Evolutionary conservation across 495 filamentous ascomycete species (phyloP), one percentile per base, ranked within the genome.

Genomic region (Bacidia rubella): DNA sequence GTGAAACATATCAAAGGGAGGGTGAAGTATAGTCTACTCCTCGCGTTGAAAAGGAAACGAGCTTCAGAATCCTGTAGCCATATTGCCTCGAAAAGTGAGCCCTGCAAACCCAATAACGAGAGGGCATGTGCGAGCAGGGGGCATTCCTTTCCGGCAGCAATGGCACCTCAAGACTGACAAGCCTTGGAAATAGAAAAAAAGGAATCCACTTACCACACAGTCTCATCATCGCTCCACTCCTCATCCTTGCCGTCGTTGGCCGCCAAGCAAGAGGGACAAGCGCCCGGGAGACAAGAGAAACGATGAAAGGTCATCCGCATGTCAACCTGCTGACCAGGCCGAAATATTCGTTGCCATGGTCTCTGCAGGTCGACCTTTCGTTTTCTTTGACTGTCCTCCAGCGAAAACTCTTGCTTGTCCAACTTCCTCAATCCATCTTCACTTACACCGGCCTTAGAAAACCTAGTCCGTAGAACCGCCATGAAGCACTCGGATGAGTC

Each of bases 291-390:
- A 51, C 57, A 60, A 19, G 57, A 51, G 24, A 57, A 56, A 2
- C 60, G 47, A 39, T 59, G 60, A 50, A 62, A 63, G 17, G 59
- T 23, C 59, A 63, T 63, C 29, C 59, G 58, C 60, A 63, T 63
- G 39, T 63, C 59, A 15, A 59, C 55, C 25, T 58, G 53, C 27
- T 63, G 60, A 42, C 56, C 60, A 21, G 60, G 59, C 20, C 25
- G 46, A 17, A 63, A 54, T 3, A 57, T 41, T 11, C 44, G 38
- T 0, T 23, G 2, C 58, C 58, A 63, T 11, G 57, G 51, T 47
- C 42, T 56, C 2, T 47, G 21, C 11, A 62, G 17, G 24, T 62
- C 51, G 11, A 62, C 44, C 1, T 23, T 25, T 35, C 47, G 42
- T 35, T 53, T 59, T 19, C 54, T 43, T 39, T 21, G 51, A 47